Percentiles rank a stretch among this genome's conserved stretches.
phyloP scores from a whole-genome alignment of 768 basidiomycete genomes.

The Panus rudis region DNA sequence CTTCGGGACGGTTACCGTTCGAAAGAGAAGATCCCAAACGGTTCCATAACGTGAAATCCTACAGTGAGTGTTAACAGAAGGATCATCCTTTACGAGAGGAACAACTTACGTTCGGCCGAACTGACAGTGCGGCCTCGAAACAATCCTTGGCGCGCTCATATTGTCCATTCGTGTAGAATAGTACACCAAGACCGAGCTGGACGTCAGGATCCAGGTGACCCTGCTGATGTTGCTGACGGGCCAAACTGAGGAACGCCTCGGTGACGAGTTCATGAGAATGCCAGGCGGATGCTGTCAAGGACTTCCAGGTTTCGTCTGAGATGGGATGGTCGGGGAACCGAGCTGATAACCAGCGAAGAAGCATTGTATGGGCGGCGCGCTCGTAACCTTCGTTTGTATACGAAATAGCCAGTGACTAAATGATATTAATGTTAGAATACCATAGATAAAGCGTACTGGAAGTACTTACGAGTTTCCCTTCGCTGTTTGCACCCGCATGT shows the following conservation, averaged over 20 bases:
- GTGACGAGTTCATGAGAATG: constrained; percentile 73
- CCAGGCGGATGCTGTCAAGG: constrained; percentile 64
- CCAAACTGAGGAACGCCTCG: constrained; percentile 75
- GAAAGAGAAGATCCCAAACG: constrained; percentile 89
- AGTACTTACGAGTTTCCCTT: constrained; percentile 64
- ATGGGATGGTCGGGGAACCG: constrained; percentile 53
- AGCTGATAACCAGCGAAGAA: constrained; percentile 78
- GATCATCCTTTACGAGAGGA: not conserved
- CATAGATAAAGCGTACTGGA: not conserved
- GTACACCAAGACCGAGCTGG: constrained; percentile 86
- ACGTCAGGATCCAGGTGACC: constrained; percentile 80
- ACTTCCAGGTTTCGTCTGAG: constrained; percentile 46
- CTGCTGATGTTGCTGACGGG: constrained; percentile 72
- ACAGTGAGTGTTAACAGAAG: not conserved
- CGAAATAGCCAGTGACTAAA: constrained; percentile 87
- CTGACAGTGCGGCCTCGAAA: constrained; percentile 80
- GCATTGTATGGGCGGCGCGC: constrained; percentile 74
- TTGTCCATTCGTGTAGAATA: constrained; percentile 84
- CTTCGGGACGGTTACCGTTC: constrained; percentile 91
- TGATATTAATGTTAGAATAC: constrained; percentile 5
- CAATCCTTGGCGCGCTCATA: constrained; percentile 92
- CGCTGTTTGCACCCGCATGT: constrained; percentile 52
- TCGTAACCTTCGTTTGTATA: constrained; percentile 95
- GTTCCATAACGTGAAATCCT: constrained; percentile 97
- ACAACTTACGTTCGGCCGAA: constrained; percentile 57